Evolutionary conservation across 352 stramenopile species (phyloP).

Genomic region (Thalassiosira pacifica): DNA sequence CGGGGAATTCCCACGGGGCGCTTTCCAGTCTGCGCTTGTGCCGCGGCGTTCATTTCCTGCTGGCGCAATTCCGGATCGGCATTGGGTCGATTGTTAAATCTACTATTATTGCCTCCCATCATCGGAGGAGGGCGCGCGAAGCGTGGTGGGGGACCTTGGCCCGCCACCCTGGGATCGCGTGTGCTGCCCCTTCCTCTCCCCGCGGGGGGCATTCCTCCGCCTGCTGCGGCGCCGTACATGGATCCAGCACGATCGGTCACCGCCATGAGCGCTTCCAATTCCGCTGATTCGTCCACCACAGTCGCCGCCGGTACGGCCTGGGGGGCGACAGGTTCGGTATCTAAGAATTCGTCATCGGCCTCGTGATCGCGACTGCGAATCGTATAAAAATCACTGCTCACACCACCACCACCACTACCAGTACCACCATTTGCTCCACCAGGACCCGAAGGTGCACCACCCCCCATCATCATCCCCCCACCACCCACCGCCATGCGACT

Average conservation of each 20-base stretch:
- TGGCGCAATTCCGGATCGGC: conserved; percentile 81
- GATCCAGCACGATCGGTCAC: conserved; percentile 66
- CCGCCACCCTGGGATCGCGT: conserved; percentile 50
- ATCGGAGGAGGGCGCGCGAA: conserved; percentile 44
- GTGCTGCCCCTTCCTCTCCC: conserved; percentile 28
- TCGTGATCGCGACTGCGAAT: conserved; percentile 70
- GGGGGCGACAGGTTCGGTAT: conserved; percentile 3
- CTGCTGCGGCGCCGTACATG: conserved; percentile 29
- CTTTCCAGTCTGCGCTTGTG: conserved; percentile 76
- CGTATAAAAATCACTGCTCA: conserved; percentile 71
- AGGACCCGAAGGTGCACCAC: not conserved
- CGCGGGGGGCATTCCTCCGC: not conserved
- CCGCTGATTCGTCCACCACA: conserved; percentile 62
- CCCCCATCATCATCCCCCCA: not conserved
- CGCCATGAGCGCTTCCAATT: conserved; percentile 75
- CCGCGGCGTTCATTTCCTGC: conserved; percentile 61
- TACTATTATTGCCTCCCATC: not conserved
- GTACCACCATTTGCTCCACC: no score
- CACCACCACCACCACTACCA: no score
- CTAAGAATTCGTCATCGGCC: conserved; percentile 79
- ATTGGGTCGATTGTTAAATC: conserved; percentile 75
- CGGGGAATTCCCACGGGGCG: conserved; percentile 79
- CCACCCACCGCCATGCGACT: conserved; percentile 58
- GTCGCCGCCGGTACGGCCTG: not conserved
- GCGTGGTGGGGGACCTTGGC: conserved; percentile 22